These are phyloP conservation scores for Symmetrospora coprosmae DNA, from an alignment of 768 basidiomycete genomes.

Conservation along the genomic window DNA sequence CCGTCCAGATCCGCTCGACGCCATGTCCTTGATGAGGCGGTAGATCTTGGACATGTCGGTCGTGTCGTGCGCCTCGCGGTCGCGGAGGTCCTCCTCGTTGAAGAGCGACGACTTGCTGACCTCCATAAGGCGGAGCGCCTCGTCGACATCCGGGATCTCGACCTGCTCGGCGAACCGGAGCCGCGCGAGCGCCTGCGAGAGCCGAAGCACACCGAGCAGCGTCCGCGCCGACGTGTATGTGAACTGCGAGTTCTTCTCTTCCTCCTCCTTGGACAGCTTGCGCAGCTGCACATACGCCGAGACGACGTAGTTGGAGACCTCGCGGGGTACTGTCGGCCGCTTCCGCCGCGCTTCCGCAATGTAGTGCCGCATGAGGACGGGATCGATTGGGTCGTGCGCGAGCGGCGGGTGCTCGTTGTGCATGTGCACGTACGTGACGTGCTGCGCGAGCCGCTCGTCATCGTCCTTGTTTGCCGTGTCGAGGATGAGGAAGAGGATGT, in stretches of 20 bases:
- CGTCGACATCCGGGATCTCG: constrained; percentile 76
- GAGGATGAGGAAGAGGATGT: constrained; percentile 86
- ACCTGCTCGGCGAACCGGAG: constrained; percentile 71
- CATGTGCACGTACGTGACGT: constrained; percentile 98
- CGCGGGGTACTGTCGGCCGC: constrained; percentile 75
- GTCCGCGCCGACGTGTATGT: constrained; percentile 94
- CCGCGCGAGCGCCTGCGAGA: constrained; percentile 86
- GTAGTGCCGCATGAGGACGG: constrained; percentile 82
- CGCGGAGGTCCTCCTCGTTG: constrained; percentile 64
- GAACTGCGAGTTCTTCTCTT: constrained; percentile 71
- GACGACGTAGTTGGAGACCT: constrained; percentile 82
- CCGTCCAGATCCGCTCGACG: constrained; percentile 28
- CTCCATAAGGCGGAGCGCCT: constrained; percentile 91
- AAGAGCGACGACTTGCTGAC: constrained; percentile 82
- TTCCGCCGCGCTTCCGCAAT: constrained; percentile 78
- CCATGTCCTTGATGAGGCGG: constrained; percentile 80
- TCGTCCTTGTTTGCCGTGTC: constrained; percentile 91
- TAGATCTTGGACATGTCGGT: constrained; percentile 73
- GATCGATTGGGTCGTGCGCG: constrained; percentile 69
- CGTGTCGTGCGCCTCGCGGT: constrained; percentile 54
- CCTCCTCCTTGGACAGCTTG: constrained; percentile 80
- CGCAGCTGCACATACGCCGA: constrained; percentile 90
- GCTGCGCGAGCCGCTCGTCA: constrained; percentile 87
- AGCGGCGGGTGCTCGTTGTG: constrained; percentile 74
- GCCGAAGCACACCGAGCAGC: constrained; percentile 79